A percentile compares a stretch with the other conserved stretches of the same genome.
phyloP scores from a whole-genome alignment of 257 asterid genomes.

The Przewalskia tangutica region DNA sequence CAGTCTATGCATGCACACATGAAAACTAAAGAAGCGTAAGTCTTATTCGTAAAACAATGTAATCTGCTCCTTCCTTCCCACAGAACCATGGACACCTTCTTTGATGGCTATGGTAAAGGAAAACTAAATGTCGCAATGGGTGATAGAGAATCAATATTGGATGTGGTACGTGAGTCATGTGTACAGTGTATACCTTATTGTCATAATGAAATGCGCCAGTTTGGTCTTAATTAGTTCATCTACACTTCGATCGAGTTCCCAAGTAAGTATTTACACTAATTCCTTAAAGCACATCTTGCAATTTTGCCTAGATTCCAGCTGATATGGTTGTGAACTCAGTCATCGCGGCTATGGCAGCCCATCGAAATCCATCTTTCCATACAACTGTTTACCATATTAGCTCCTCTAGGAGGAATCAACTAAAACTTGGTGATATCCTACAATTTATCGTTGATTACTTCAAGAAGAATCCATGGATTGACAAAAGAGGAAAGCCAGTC shows the following conservation, averaged over 20 bases:
- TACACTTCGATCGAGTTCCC: neutral
- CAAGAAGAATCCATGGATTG: slow-evolving; percentile 3
- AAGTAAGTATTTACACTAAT: neutral
- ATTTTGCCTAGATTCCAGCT: neutral
- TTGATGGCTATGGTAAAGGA: neutral
- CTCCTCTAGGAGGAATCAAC: neutral
- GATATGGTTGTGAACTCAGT: neutral
- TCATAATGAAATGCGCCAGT: too few relatives aligned
- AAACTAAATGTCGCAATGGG: neutral
- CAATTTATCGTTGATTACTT: neutral
- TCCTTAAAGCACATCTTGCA: neutral
- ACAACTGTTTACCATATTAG: neutral
- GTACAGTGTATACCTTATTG: neutral
- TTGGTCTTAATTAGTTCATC: neutral
- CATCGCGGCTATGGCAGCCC: neutral
- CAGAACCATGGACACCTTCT: neutral
- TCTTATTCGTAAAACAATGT: neutral
- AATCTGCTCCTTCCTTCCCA: neutral
- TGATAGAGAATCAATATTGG: neutral
- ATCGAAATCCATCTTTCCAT: neutral
- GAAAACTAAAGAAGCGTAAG: neutral
- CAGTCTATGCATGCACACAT: neutral
- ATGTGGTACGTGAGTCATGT: neutral
- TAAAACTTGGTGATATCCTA: neutral
- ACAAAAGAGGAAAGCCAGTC: slow-evolving; percentile 5